Base-by-base conservation (phyloP, 2,329 filamentous ascomycete species). In the Verruconis gallopava region DNA sequence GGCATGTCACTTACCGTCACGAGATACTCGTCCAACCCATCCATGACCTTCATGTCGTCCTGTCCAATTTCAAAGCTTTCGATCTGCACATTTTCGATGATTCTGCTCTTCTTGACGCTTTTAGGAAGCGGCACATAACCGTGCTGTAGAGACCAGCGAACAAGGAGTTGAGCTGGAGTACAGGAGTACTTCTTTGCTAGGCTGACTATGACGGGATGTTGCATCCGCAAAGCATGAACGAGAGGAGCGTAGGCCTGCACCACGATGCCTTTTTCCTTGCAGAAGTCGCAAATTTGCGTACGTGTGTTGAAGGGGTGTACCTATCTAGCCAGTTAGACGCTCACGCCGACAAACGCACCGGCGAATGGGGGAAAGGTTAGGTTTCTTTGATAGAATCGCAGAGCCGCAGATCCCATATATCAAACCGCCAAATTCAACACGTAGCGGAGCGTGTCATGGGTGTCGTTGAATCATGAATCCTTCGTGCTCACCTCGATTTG, bases 241-340 rank as follows among this genome's bases (percentile, higher is more conserved):
- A 91, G 70, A 4, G 85, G 85, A 4, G 82, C 82, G 49, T 91
- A 93, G 0, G 85, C 84, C 60, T 91, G 77, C 2, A 91, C 69
- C 0, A 79, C 62, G 44, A 91, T 86, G 28, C 66, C 63, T 48
- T 88, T 65, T 46, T 73, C 63, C 44, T 73, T 67, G 53, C 84
- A 84, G 50, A 75, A 77, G 11, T 71, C 67, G 1, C 75, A 71
- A 47, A 91, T 85, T 28, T 70, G 67, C 0, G 66, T 68, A 40
- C 79, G 74, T 2, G 81, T 85, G 56, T 88, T 85, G 71, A 89
- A 91, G 0, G 82, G 83, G 47, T 89, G 82, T 2, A 88, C 25
- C 25, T 30, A n/a, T n/a, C n/a, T n/a, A n/a, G n/a, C n/a, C n/a
- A n/a, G n/a, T n/a, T n/a, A n/a, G n/a, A n/a, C n/a, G n/a, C n/a